Evolutionary conservation across 1,139 yeast species (phyloP).

Genomic region (Geotrichum aggregatum): DNA sequence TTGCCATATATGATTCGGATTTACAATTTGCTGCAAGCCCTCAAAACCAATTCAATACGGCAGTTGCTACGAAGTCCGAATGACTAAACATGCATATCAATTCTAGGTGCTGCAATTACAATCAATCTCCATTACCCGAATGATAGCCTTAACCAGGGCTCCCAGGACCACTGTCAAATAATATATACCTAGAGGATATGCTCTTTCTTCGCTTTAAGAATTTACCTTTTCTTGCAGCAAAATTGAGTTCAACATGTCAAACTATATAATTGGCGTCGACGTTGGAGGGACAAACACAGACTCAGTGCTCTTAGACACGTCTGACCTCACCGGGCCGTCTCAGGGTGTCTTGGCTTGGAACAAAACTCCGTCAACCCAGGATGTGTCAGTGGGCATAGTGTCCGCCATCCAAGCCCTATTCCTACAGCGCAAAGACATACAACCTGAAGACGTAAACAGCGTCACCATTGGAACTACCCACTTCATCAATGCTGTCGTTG

Average conservation of each 20-base stretch:
- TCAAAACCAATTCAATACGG: no score
- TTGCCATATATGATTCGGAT: no score
- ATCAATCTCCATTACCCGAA: no score
- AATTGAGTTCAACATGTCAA: constrained; percentile 6
- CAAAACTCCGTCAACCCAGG: constrained; percentile 42
- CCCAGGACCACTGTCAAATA: no score
- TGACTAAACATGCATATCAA: no score
- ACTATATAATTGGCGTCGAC: constrained; percentile 41
- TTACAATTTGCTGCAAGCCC: no score
- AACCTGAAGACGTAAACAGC: constrained; percentile 35
- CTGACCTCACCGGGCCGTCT: constrained; percentile 24
- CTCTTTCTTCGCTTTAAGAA: background rate
- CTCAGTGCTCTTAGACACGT: constrained; percentile 42
- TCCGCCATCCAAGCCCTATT: constrained; percentile 37
- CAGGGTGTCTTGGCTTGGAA: constrained; percentile 41
- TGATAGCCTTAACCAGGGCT: no score
- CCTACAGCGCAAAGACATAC: constrained; percentile 24
- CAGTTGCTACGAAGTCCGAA: no score
- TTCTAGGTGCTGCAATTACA: no score
- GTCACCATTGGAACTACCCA: constrained; percentile 47
- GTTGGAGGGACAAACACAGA: constrained; percentile 50
- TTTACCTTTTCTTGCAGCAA: background rate
- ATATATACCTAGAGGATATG: background rate
- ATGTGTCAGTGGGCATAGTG: constrained; percentile 43
- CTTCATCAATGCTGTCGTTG: constrained; percentile 45